Evolutionary conservation across 2,329 filamentous ascomycete species (phyloP), one percentile per base, ranked within the genome.

Genomic region (Stagonosporopsis tanaceti): DNA sequence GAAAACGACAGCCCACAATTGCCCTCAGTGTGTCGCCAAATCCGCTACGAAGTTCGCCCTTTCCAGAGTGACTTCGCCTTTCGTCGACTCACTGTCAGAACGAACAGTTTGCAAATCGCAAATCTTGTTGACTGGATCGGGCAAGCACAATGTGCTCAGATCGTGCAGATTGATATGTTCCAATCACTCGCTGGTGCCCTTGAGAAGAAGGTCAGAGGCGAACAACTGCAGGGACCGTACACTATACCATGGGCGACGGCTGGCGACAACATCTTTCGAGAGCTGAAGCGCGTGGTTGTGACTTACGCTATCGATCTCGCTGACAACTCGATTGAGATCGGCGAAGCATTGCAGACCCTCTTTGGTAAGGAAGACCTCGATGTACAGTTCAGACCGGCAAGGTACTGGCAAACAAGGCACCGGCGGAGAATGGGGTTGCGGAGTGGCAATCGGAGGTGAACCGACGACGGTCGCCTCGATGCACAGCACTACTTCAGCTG

Each of bases 131-230:
- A 24, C 15, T 51, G 38, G 20, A 20, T 51, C 2, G 22, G 47
- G 6, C 9, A 15, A 27, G 15, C 14, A 3, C 30, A 51, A 9
- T 34, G 47, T n/a, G 38, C 37, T 14, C 37, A 27, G 8, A 25
- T 50, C 2, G 20, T 50, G 3, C 37, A 34, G 20, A 41, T 50
- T 7, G 38, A 39, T 15, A 50, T 50, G 38, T 51, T 44, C 9
- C 47, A 25, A 30, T 51, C 47, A 15, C 47, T 51, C 20, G 47
- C 47, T 9, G 30, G 47, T 3, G 28, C 39, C 9, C n/a, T 51
- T 2, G 12, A n/a, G 12, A 15, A 22, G 11, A 24, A 11, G 12
- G n/a, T 44, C 24, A 34, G 17, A 2, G 3, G 4, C 3, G 9
- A 2, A 2, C 6, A 24, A 20, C 17, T 22, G 8, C 25, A 35